Evolutionary conservation across 1,284 basidiomycete genomes (phyloP), one percentile per base, ranked within the genome.

Genomic region (Naganishia cerealis): DNA sequence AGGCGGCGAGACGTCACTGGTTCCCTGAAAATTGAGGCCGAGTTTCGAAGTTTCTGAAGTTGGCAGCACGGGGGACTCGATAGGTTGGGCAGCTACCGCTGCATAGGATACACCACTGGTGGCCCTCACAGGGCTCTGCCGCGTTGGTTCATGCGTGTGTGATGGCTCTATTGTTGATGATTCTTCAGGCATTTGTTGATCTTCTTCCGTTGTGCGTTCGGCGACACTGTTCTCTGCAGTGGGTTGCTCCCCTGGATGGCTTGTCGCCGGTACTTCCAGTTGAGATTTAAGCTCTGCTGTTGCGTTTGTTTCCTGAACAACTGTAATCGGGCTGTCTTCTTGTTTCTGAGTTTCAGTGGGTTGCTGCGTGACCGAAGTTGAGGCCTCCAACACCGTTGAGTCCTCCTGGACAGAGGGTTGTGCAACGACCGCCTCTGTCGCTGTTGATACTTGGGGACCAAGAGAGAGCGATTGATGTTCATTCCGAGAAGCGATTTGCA

Each of bases 11-110:
- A 18, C 10, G 10, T 50, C 10, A 50, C 7, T 50, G 21, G n/a
- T 50, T 21, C 61, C 61, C 21, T 63, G 50, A 6, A 63, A 38
- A 53, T 63, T 38, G n/a, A 63, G 61, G 38, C 61, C 61, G 39
- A 63, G 61, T 24, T 63, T 63, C 16, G 61, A 63, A 9, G 50
- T 46, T 26, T 40, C 50, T 21, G 15, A 24, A 16, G 13, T 1
- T 26, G 39, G 5, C 16, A 29, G 38, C 39, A 26, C 61, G 3
- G 36, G 50, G 3, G 46, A 21, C 29, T 33, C 29, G 46, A 50
- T 24, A 10, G 61, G 21, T 1, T 50, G 36, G 2, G 61, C 61
- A 40, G 61, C 48, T 7, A 42, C 59, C 18, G 46, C 61, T 4
- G 61, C 61, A 38, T 54, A 63, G 1, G 61, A 63, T 26, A 21